Evolutionary conservation across 495 filamentous ascomycete species (phyloP).

Genomic region (Aspergillus funiculosus): DNA sequence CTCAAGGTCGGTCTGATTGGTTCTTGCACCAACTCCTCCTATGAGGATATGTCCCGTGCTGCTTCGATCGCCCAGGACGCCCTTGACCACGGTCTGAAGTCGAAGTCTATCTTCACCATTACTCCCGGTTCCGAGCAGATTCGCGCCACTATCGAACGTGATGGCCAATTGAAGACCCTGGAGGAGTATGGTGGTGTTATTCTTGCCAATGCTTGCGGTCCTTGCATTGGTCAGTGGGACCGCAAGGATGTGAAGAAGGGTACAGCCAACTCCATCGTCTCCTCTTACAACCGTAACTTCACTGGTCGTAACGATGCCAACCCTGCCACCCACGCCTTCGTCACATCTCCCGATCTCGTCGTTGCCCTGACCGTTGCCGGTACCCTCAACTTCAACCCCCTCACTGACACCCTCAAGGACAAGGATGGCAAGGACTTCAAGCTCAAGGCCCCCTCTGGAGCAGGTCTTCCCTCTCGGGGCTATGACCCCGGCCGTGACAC

Average conservation of each 20-base stretch:
- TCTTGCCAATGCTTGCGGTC: slow-evolving; percentile 92
- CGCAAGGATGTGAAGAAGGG: slow-evolving; percentile 94
- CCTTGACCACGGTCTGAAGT: slow-evolving; percentile 75
- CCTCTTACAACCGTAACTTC: slow-evolving; percentile 99
- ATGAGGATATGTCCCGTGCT: slow-evolving; percentile 93
- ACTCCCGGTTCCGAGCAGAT: slow-evolving; percentile 97
- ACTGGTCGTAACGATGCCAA: slow-evolving; percentile 99
- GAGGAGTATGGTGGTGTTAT: slow-evolving; percentile 94
- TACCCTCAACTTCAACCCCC: slow-evolving; percentile 90
- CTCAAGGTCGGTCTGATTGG: slow-evolving; percentile 92
- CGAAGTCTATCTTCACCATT: slow-evolving; percentile 86
- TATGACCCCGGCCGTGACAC: slow-evolving; percentile 94
- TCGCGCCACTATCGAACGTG: slow-evolving; percentile 81
- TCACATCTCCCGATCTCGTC: slow-evolving; percentile 95
- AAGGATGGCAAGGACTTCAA: slow-evolving; percentile 96
- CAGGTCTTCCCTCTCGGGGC: slow-evolving; percentile 71
- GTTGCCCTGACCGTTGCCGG: slow-evolving; percentile 89
- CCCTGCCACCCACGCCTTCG: slow-evolving; percentile 96
- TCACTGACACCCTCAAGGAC: slow-evolving; percentile 90
- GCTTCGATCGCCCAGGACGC: slow-evolving; percentile 91
- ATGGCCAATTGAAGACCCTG: slow-evolving; percentile 66
- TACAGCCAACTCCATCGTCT: slow-evolving; percentile 91
- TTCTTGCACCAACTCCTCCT: slow-evolving; percentile 97
- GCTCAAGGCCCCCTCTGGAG: slow-evolving; percentile 72
- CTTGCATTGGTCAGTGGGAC: slow-evolving; percentile 87